Conservation (phyloP, 805 yeast genomes). For the Spathaspora sp. region DNA sequence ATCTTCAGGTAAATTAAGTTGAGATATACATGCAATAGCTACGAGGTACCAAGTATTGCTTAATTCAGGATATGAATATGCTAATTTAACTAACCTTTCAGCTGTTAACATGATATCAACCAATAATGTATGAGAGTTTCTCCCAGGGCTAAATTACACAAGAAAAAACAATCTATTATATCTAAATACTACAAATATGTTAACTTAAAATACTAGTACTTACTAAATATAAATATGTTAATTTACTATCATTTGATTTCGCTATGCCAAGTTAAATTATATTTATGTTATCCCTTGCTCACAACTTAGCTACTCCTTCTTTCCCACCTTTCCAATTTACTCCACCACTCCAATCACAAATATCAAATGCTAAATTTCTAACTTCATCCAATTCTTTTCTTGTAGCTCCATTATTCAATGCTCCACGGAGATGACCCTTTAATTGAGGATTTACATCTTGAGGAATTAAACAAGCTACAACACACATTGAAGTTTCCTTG, state of each 20-base stretch:
- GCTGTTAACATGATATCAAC: slow-evolving; percentile 34
- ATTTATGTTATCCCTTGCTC: neutral
- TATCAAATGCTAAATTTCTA: slow-evolving; percentile 57
- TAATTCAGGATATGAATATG: slow-evolving; percentile 48
- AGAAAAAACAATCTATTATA: no score
- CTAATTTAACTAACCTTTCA: slow-evolving; percentile 43
- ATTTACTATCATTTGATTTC: neutral
- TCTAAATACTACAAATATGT: no score
- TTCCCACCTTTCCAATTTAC: slow-evolving; percentile 47
- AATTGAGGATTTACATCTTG: slow-evolving; percentile 92
- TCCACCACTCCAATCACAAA: slow-evolving; percentile 73
- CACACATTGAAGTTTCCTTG: slow-evolving; percentile 70
- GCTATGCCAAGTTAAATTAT: no score
- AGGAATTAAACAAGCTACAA: slow-evolving; percentile 79
- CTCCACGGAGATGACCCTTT: slow-evolving; percentile 88
- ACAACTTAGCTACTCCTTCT: slow-evolving; percentile 50
- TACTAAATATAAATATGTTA: neutral
- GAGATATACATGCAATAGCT: slow-evolving; percentile 74
- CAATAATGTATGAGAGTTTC: neutral
- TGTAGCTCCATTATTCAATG: slow-evolving; percentile 72
- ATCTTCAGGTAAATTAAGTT: slow-evolving; percentile 74
- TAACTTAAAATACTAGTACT: neutral
- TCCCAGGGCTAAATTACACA: no score
- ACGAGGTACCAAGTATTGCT: slow-evolving; percentile 62
- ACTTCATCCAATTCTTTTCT: slow-evolving; percentile 57